Base-by-base conservation (phyloP, 805 yeast genomes). In the Sungouiozyma ichnusensis region DNA sequence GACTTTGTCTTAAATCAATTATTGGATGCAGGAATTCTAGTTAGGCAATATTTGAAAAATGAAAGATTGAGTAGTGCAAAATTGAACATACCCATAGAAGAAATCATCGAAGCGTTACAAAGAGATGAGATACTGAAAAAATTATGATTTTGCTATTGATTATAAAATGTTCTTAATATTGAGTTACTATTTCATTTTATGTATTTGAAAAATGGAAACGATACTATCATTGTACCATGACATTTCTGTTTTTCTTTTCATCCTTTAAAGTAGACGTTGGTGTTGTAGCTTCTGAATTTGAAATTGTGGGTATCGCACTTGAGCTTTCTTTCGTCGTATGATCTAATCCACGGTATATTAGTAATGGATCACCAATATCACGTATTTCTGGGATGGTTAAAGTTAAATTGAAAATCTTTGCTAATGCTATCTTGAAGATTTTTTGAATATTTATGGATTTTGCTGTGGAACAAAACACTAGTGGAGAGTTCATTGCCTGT, bases 391-490 rank as follows among this genome's bases (percentile, higher is more conserved):
- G 94, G 18, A 88, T 71, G 38, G 80, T 81, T 53, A 88, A 66
- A 48, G 78, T 78, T 52, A 88, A 67, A 59, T 86, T 95, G 60
- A 90, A 90, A 2, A 94, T 90, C 60, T 86, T 88, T 19, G 95
- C 81, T 32, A 88, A 74, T 31, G 90, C 81, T 35, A 88, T 78
- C 62, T 90, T 90, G 69, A 88, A 90, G 13, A 90, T 86, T 64
- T 88, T 88, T 58, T 87, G 96, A 19, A 88, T 84, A 53, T 88
- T 88, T 48, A 90, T 85, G 2, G 95, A 85, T 50, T 85, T 88
- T 51, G 86, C 77, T 0, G 97, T 85, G 4, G 97, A 88, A 52
- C 94, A 84, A 61, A 88, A 90, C 3, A 90, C 73, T 38, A 90
- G 69, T 11, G 77, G 76, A 6, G 95, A 81, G 53, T 78, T 78